Percentiles rank a stretch among this genome's conserved stretches.
Conservation (phyloP, 148 eudicot genomes). For the Camellia japonica region DNA sequence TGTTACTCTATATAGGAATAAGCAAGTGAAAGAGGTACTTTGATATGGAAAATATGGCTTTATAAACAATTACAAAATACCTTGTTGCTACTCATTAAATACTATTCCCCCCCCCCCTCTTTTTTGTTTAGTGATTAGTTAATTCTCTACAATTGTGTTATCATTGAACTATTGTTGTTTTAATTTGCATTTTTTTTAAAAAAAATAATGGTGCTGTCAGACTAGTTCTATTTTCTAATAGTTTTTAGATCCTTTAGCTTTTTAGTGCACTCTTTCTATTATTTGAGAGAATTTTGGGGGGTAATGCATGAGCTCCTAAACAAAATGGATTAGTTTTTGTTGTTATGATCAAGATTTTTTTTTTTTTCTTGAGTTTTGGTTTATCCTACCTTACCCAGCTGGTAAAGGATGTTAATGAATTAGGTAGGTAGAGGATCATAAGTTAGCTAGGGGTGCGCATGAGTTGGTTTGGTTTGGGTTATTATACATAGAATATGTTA, state of each 20-base stretch:
- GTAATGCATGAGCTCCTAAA: not conserved
- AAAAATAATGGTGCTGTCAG: not conserved
- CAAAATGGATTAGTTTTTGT: not conserved
- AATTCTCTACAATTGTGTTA: not conserved
- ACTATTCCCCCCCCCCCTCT: not conserved
- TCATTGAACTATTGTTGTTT: not conserved
- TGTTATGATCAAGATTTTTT: not conserved
- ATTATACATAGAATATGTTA: too few relatives aligned
- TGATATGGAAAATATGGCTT: conserved; percentile 3
- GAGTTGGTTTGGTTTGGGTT: too few relatives aligned
- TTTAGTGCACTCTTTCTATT: not conserved
- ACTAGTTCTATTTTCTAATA: not conserved
- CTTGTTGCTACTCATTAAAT: not conserved
- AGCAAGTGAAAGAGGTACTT: conserved; percentile 59
- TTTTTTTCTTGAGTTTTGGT: too few relatives aligned
- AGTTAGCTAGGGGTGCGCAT: too few relatives aligned
- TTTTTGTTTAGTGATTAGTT: not conserved
- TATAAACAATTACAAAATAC: not conserved
- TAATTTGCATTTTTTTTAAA: not conserved
- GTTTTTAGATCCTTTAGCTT: not conserved
- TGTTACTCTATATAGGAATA: conserved; percentile 50
- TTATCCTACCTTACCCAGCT: too few relatives aligned
- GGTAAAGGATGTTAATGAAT: too few relatives aligned
- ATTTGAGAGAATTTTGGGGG: not conserved
- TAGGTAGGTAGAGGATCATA: too few relatives aligned